Base-by-base conservation (phyloP, 495 filamentous ascomycete species). In the Penicillium paxilli region DNA sequence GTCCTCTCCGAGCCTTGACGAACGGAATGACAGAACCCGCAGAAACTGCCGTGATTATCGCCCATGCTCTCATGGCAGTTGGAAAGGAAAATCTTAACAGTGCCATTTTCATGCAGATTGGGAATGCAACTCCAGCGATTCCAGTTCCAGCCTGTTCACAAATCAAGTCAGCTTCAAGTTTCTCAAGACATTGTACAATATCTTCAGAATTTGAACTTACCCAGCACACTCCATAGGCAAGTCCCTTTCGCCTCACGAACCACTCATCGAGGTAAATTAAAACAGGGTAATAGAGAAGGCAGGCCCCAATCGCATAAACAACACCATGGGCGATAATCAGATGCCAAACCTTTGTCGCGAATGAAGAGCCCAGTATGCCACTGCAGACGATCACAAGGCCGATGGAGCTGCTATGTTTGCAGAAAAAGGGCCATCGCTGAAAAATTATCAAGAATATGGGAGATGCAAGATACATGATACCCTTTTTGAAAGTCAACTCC, bases 21-120 rank as follows among this genome's bases (percentile, higher is more conserved):
- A 80, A 85, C 44, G 75, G 76, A 10, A 82, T 63, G 12, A 87
- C 58, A 4, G 84, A 83, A 0, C 68, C 71, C 1, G 73, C 70
- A 1, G 80, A 52, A 4, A 77, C 49, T 20, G 85, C 69, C 0
- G 78, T 52, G 0, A 67, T 63, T 21, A 78, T 33, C 0, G 75
- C 75, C 62, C 77, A 86, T 38, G 68, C 62, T 19, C 76, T 57
- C 1, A 79, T 55, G 0, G 82, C 80, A 1, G 74, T 81, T 5
- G 71, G 62, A 65, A 79, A 81, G 5, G 84, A 84, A 38, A 77
- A 81, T 0, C 19, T 40, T 10, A 72, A 50, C 5, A 88, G 73
- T 4, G 82, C 42, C 57, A 60, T 64, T 26, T 82, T 52, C 19
- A 85, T 60, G 0, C 80, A 42, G 10, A 81, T 62, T 0, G 82